These are phyloP conservation scores for Circinella minor DNA, from an alignment of 371 early-diverging fungal species.

Conservation along the genomic window DNA sequence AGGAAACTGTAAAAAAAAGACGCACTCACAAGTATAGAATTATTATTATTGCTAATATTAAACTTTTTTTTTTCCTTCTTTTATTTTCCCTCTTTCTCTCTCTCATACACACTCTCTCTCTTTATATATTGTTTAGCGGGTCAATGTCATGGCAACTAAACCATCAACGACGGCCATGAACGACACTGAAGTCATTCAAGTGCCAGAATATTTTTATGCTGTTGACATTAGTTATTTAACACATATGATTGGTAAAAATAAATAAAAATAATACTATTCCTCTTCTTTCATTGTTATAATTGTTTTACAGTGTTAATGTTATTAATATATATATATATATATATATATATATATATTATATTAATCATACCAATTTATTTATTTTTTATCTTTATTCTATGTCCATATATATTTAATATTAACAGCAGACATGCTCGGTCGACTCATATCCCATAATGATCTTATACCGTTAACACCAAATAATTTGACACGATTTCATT, in stretches of 20 bases:
- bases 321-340: not conserved
- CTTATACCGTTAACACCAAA: conserved; percentile 79
- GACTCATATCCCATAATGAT: conserved; percentile 86
- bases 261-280: no score
- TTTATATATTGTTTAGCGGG: not conserved
- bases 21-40: not conserved
- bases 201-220: conserved; percentile 75
- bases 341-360: no score
- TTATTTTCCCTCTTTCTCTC: not conserved
- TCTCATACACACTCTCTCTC: not conserved
- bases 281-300: no score
- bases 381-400: not conserved
- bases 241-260: conserved; percentile 72
- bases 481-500: conserved; percentile 95
- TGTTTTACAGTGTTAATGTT: not conserved
- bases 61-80: not conserved
- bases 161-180: conserved; percentile 16
- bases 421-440: conserved; percentile 78
- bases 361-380: no score
- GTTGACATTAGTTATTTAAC: conserved; percentile 74
- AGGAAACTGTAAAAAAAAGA: not conserved
- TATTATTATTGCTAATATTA: not conserved
- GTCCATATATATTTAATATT: not conserved
- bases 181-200: conserved; percentile 31
- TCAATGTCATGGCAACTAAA: conserved; percentile 25